phyloP scores from a whole-genome alignment of 345 rosid species.

The Arabidopsis arenosa region DNA sequence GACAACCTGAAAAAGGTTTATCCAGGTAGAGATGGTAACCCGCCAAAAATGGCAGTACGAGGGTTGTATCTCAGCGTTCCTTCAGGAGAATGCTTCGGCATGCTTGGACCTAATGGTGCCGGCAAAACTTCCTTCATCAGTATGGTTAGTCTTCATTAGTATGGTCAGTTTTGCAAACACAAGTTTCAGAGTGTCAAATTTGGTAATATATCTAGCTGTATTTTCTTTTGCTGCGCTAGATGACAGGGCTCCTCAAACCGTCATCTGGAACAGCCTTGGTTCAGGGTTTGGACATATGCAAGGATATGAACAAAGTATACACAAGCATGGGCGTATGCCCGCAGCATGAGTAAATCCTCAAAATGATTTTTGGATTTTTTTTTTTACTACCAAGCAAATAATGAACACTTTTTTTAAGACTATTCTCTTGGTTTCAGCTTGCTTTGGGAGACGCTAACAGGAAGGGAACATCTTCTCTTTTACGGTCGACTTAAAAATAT shows the following conservation, averaged over 20 bases:
- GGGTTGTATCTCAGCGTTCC: constrained; percentile 85
- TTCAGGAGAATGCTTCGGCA: constrained; percentile 91
- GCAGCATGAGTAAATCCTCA: constrained; percentile 79
- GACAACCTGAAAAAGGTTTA: constrained; percentile 77
- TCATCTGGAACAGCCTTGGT: constrained; percentile 79
- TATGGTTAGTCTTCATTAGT: constrained; percentile 52
- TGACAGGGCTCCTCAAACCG: constrained; percentile 89
- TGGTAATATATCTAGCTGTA: not conserved
- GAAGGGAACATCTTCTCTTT: constrained; percentile 48
- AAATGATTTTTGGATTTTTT: not conserved
- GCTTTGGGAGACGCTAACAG: constrained; percentile 93
- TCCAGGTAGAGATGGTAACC: constrained; percentile 93
- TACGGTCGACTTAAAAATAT: constrained; percentile 96
- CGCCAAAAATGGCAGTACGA: constrained; percentile 79
- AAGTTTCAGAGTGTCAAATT: not conserved
- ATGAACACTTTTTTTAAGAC: not conserved
- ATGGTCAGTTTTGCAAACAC: constrained; percentile 35
- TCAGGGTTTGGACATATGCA: constrained; percentile 71
- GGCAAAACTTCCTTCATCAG: constrained; percentile 93
- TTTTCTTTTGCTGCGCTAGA: constrained; percentile 50
- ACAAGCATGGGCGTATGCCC: constrained; percentile 98
- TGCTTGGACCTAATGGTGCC: constrained; percentile 98
- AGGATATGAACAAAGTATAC: constrained; percentile 77
- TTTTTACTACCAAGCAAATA: constrained; percentile 6
- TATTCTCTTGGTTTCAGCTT: constrained; percentile 55